Conservation (phyloP, 805 yeast species). For the Saccharomycopsis babjevae region DNA sequence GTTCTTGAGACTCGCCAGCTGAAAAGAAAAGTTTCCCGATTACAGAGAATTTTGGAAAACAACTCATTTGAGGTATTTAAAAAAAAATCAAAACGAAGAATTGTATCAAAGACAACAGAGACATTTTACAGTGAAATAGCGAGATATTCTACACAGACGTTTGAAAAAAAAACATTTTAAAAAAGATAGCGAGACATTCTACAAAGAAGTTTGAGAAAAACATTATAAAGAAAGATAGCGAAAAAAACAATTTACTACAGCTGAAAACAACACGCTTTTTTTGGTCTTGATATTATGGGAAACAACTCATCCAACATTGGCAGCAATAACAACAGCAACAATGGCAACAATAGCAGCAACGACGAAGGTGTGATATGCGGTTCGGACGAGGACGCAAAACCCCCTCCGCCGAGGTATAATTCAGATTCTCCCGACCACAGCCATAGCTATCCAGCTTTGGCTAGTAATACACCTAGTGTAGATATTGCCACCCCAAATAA, state of each 20-base stretch:
- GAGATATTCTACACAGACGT: too few relatives aligned
- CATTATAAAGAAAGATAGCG: too few relatives aligned
- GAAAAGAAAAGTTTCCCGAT: too few relatives aligned
- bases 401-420: conserved; percentile 19
- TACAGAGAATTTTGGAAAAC: too few relatives aligned
- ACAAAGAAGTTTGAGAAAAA: too few relatives aligned
- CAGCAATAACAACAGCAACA: not conserved
- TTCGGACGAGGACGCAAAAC: conserved; percentile 13
- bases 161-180: too few relatives aligned
- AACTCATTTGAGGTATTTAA: too few relatives aligned
- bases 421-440: not conserved
- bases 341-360: not conserved
- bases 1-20: too few relatives aligned
- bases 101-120: too few relatives aligned
- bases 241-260: not conserved
- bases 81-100: too few relatives aligned
- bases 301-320: not conserved
- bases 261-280: not conserved
- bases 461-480: not conserved
- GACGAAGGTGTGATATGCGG: conserved; percentile 1
- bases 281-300: not conserved
- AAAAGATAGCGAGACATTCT: too few relatives aligned
- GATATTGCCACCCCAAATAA: not conserved
- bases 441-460: not conserved
- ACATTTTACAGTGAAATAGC: too few relatives aligned